Evolutionary conservation across 805 yeast species (phyloP), one percentile per base, ranked within the genome.

Genomic region (Candida succiphila): DNA sequence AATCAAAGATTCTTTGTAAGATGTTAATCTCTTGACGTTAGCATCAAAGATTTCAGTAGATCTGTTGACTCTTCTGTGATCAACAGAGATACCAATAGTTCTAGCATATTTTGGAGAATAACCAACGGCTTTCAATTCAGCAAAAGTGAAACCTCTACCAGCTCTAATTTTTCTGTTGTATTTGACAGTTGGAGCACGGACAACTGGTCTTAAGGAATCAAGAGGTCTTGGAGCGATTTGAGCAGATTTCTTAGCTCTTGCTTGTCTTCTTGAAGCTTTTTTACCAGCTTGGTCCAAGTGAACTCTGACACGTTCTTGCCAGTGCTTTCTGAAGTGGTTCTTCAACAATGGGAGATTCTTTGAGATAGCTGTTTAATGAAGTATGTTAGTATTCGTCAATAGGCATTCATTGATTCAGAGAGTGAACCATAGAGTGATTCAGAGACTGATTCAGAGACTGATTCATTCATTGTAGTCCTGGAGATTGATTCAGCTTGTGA

Each of bases 211-310:
- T 64, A 92, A 78, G 51, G 78, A 67, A 66, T 92, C 98, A 64
- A 92, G 72, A 59, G 98, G 98, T 65, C 84, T 88, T 73, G 98
- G 98, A 60, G 98, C 97, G 56, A 81, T 69, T 65, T 72, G 72
- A 58, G 96, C 95, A 57, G 96, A 95, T 76, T 83, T 88, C 58
- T 80, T 59, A 63, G 84, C 81, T 74, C 98, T 86, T 52, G 95
- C 82, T 52, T 72, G 74, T 75, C 98, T 83, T 81, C 98, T 87
- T 50, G 94, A 79, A 61, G 72, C 87, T 81, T 92, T 92, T 81
- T 89, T 87, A 69, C 98, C 98, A 63, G 98, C 96, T 78, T 92
- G 98, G 89, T 92, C 96, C 66, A 92, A 83, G 87, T 94, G 98
- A 61, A 86, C 96, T 69, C 77, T 85, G 78, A 92, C 99, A 65